These are phyloP conservation scores for Ustilago vetiveriae DNA, from an alignment of 1,284 basidiomycete genomes.

Conservation along the genomic window DNA sequence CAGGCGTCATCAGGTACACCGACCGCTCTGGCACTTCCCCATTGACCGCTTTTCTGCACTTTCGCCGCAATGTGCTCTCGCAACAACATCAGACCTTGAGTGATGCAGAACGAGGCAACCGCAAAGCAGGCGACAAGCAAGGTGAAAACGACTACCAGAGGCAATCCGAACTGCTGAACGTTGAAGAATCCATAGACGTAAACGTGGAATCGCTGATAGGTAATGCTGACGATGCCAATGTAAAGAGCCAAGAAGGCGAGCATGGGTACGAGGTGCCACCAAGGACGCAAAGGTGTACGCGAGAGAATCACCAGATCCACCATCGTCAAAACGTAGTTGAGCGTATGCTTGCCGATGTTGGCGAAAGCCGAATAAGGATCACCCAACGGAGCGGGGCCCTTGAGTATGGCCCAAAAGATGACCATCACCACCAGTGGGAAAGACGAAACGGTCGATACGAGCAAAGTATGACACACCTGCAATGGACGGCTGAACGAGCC, in stretches of 20 bases:
- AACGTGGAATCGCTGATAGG: conserved; percentile 28
- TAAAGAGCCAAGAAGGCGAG: conserved; percentile 73
- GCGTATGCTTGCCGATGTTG: conserved; percentile 74
- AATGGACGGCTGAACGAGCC: conserved; percentile 24
- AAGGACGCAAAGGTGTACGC: conserved; percentile 71
- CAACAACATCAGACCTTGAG: conserved; percentile 39
- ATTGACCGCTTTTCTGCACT: conserved; percentile 36
- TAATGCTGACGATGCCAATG: conserved; percentile 70
- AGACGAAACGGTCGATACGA: conserved; percentile 34
- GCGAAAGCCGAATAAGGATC: conserved; percentile 74
- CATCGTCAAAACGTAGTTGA: conserved; percentile 74
- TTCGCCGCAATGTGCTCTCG: conserved; percentile 35
- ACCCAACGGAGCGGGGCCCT: conserved; percentile 67
- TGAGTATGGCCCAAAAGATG: conserved; percentile 75
- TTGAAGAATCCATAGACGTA: conserved; percentile 54
- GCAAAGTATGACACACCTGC: conserved; percentile 27
- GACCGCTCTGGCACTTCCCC: conserved; percentile 41
- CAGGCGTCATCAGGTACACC: conserved; percentile 49
- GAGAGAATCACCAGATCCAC: conserved; percentile 74
- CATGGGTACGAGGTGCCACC: conserved; percentile 71
- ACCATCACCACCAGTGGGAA: conserved; percentile 76
- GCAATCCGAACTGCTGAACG: conserved; percentile 32
- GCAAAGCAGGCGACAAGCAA: conserved; percentile 38
- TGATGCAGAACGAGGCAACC: conserved; percentile 41
- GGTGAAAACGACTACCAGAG: conserved; percentile 33